Percentiles rank a stretch among this genome's conserved stretches.
Conservation (phyloP, 129 eudicot genomes). For the Tanacetum coccineum region DNA sequence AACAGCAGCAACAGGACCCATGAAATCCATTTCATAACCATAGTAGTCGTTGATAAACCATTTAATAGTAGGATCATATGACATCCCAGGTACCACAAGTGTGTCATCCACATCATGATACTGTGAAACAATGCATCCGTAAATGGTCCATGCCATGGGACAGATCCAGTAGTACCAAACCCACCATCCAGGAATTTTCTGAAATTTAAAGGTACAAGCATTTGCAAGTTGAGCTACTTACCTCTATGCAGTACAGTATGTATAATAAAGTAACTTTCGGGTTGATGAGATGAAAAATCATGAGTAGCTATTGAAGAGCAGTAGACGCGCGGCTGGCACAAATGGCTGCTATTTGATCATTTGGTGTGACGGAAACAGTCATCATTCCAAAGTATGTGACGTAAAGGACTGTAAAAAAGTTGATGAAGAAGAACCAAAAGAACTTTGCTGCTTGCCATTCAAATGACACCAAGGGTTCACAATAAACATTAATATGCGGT, state of each 20-base stretch:
- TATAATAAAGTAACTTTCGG: conserved; percentile 28
- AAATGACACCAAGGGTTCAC: conserved; percentile 72
- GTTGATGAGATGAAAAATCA: conserved; percentile 77
- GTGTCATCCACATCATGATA: conserved; percentile 47
- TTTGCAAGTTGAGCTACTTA: background rate
- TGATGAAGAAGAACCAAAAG: conserved; percentile 62
- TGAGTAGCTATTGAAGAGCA: conserved; percentile 63
- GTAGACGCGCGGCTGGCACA: conserved; percentile 74
- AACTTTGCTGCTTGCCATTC: conserved; percentile 73
- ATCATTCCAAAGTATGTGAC: conserved; percentile 84
- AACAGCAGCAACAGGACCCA: conserved; percentile 70
- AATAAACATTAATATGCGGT: conserved; percentile 42
- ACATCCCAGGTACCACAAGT: conserved; percentile 44
- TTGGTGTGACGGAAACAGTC: conserved; percentile 78
- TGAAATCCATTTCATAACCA: conserved; percentile 61
- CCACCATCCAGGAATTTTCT: conserved; percentile 90
- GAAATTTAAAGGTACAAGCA: conserved; percentile 11
- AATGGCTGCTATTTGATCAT: conserved; percentile 69
- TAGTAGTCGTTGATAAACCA: conserved; percentile 42
- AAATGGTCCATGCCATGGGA: conserved; percentile 83
- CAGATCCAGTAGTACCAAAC: conserved; percentile 78
- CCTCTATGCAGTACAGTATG: too few relatives aligned
- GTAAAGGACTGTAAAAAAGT: conserved; percentile 64
- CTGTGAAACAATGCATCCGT: conserved; percentile 62
- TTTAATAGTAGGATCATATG: conserved; percentile 30